Evolutionary conservation across 1,139 yeast genomes (phyloP).

Genomic region (Suhomyces guaymorum): DNA sequence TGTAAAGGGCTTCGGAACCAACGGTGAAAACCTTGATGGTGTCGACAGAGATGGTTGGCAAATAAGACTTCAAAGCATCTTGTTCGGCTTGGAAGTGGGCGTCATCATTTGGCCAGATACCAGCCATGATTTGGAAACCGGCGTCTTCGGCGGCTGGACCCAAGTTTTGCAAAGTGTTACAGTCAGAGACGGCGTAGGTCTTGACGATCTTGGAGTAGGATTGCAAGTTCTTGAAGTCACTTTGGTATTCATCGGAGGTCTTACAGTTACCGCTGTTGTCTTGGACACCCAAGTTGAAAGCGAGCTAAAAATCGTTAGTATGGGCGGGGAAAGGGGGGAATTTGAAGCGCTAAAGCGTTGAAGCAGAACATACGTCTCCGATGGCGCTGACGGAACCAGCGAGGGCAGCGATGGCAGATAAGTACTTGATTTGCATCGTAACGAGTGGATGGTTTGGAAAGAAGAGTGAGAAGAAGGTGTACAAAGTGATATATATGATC

Average conservation of each 20-base stretch:
- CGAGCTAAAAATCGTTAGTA: conserved; percentile 44
- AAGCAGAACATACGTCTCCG: conserved; percentile 43
- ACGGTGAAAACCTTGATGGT: conserved; percentile 76
- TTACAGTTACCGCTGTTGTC: conserved; percentile 72
- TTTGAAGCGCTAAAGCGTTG: no score
- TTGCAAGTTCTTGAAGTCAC: conserved; percentile 60
- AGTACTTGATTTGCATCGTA: conserved; percentile 42
- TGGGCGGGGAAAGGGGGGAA: neutral
- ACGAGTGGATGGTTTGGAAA: conserved; percentile 11
- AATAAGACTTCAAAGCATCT: conserved; percentile 61
- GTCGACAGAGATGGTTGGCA: conserved; percentile 67
- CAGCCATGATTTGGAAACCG: conserved; percentile 73
- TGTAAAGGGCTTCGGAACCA: conserved; percentile 91
- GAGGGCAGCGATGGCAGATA: conserved; percentile 40
- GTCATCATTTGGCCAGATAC: conserved; percentile 90
- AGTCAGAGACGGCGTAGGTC: conserved; percentile 84
- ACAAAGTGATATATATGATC: conserved; percentile 3
- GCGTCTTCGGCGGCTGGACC: conserved; percentile 84
- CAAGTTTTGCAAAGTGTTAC: conserved; percentile 77
- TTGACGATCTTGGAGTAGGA: conserved; percentile 63
- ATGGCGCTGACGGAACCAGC: conserved; percentile 41
- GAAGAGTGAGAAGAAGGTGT: conserved; percentile 4
- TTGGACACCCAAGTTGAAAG: conserved; percentile 82
- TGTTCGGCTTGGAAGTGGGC: conserved; percentile 71
- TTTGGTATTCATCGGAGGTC: conserved; percentile 60